phyloP scores from a whole-genome alignment of 2,329 filamentous ascomycete genomes.

The Neofusicoccum sp. region DNA sequence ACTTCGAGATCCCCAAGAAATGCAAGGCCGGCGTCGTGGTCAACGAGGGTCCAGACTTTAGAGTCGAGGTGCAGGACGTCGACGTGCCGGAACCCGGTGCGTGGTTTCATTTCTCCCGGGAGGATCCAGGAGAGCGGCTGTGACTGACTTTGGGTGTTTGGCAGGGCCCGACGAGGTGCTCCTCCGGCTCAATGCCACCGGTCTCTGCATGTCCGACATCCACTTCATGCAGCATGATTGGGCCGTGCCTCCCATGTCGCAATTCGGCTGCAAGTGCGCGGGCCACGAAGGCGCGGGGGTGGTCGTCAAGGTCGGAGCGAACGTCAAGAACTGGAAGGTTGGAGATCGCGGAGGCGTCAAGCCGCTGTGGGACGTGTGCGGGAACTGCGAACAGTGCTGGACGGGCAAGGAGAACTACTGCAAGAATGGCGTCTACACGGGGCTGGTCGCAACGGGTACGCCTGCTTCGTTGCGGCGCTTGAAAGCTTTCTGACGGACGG shows the following conservation, averaged over 20 bases:
- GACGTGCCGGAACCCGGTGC: conserved; percentile 49
- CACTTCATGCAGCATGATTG: conserved; percentile 59
- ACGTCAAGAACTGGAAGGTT: conserved; percentile 50
- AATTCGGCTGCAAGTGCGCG: conserved; percentile 45
- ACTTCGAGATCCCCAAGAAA: conserved; percentile 46
- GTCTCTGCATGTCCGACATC: conserved; percentile 58
- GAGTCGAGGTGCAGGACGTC: conserved; percentile 47
- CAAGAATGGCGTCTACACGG: conserved; percentile 45
- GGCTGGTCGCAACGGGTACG: conserved; percentile 38
- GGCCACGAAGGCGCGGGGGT: conserved; percentile 59
- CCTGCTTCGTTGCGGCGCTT: background rate
- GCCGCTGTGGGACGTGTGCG: conserved; percentile 53
- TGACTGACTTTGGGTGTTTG: background rate
- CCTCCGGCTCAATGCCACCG: conserved; percentile 57
- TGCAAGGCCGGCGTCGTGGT: conserved; percentile 55
- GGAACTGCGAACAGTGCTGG: conserved; percentile 51
- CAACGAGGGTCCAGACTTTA: conserved; percentile 51
- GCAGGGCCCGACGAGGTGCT: conserved; percentile 55
- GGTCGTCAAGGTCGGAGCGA: conserved; percentile 55
- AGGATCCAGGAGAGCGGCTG: background rate
- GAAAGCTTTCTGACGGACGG: background rate
- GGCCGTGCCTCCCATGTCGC: conserved; percentile 39
- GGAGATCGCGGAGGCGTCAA: conserved; percentile 56
- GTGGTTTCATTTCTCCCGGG: background rate
- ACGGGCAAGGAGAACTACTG: conserved; percentile 56